Conservation (phyloP, 2,329 filamentous ascomycete genomes). For the Aspergillus niger region DNA sequence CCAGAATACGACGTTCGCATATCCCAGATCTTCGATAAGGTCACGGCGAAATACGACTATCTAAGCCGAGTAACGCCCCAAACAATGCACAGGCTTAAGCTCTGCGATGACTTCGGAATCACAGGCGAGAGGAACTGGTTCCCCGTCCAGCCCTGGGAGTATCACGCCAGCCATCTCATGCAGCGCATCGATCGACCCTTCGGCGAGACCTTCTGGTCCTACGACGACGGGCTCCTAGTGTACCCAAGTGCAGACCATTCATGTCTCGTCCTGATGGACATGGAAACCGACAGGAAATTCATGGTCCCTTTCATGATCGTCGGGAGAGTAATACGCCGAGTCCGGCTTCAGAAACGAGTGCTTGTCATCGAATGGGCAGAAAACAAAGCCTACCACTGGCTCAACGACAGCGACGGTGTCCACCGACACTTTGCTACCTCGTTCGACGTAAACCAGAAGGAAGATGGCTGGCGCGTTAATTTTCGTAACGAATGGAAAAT, state of each 20-base stretch:
- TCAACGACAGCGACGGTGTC: constrained; percentile 55
- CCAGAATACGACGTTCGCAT: constrained; percentile 14
- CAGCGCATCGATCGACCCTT: constrained; percentile 39
- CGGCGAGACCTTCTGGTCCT: constrained; percentile 55
- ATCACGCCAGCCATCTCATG: constrained; percentile 39
- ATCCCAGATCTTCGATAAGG: constrained; percentile 47
- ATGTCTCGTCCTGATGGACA: constrained; percentile 52
- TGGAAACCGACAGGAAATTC: constrained; percentile 48
- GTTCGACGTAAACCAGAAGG: constrained; percentile 50
- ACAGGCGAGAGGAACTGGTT: constrained; percentile 43
- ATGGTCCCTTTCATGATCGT: constrained; percentile 55
- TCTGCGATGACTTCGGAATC: constrained; percentile 40
- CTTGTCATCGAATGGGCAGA: constrained; percentile 68
- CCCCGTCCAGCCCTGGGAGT: constrained; percentile 46
- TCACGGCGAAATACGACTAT: constrained; percentile 59
- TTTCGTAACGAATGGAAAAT: constrained; percentile 64
- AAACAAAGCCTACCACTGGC: constrained; percentile 52
- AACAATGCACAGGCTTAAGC: constrained; percentile 48
- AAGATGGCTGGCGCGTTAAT: constrained; percentile 45
- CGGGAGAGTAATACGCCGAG: constrained; percentile 56
- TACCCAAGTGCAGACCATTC: constrained; percentile 48
- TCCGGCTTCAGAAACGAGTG: constrained; percentile 56
- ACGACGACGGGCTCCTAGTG: constrained; percentile 59
- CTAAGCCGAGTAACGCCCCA: constrained; percentile 53
- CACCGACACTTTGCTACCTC: constrained; percentile 63